phyloP scores from a whole-genome alignment of 116 monocot species.

The Phalaenopsis hybrid region DNA sequence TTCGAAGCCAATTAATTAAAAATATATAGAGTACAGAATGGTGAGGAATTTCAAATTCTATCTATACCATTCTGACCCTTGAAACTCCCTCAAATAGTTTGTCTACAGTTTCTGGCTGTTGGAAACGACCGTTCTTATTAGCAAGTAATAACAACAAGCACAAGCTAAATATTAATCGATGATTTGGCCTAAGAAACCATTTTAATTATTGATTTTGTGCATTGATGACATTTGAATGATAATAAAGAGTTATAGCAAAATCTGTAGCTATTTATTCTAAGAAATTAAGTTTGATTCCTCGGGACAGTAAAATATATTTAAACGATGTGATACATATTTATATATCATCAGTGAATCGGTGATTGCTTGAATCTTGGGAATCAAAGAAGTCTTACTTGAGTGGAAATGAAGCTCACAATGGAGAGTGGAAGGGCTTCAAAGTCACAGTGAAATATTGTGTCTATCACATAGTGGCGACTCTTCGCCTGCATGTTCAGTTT shows the following conservation, averaged over 20 bases:
- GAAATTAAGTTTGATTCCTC: no score
- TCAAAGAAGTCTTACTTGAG: no score
- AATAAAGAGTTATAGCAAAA: not conserved
- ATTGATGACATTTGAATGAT: not conserved
- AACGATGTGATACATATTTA: no score
- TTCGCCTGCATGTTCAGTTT: no score
- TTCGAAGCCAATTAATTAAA: not conserved
- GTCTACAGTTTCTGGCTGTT: not conserved
- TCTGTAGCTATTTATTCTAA: not conserved
- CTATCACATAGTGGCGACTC: no score
- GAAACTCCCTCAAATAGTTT: not conserved
- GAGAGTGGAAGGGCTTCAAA: no score
- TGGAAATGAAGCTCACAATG: no score
- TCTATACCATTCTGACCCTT: not conserved
- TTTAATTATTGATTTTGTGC: not conserved
- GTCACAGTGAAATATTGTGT: no score
- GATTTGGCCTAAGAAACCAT: not conserved
- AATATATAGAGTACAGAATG: not conserved
- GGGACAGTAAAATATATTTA: no score
- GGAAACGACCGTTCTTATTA: not conserved
- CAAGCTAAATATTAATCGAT: not conserved
- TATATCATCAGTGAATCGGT: no score
- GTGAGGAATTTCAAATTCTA: not conserved
- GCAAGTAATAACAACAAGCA: not conserved
- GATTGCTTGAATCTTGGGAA: no score